These are phyloP conservation scores for Coriaria nepalensis DNA, from an alignment of 306 rosid genomes.

Conservation along the genomic window DNA sequence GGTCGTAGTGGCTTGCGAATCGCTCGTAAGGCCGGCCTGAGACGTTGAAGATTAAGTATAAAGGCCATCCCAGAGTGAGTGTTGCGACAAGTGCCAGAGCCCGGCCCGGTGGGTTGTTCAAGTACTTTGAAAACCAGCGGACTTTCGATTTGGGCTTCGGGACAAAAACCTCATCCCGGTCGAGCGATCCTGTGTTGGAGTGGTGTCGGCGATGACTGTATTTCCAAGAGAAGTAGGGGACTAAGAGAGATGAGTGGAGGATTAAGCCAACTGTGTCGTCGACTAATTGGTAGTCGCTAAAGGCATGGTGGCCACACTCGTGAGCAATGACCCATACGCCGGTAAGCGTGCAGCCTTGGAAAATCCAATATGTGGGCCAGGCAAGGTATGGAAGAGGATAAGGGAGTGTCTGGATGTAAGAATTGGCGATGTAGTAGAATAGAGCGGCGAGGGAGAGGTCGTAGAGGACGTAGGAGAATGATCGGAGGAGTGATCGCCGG, in stretches of 20 bases:
- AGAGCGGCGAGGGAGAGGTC: slow-evolving; percentile 31
- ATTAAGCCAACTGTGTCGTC: slow-evolving; percentile 48
- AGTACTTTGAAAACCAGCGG: slow-evolving; percentile 30
- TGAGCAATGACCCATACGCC: slow-evolving; percentile 83
- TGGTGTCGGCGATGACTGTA: slow-evolving; percentile 66
- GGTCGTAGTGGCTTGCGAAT: slow-evolving; percentile 51
- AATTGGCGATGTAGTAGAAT: slow-evolving; percentile 25
- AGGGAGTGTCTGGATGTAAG: slow-evolving; percentile 33
- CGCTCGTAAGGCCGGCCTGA: slow-evolving; percentile 42
- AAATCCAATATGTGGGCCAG: slow-evolving; percentile 55
- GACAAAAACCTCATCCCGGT: slow-evolving; percentile 60
- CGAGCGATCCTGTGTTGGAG: slow-evolving; percentile 62
- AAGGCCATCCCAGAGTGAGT: slow-evolving; percentile 60
- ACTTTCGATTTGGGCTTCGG: slow-evolving; percentile 39
- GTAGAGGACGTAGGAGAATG: slow-evolving; percentile 36
- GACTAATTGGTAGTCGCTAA: slow-evolving; percentile 45
- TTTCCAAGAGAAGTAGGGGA: slow-evolving; percentile 78
- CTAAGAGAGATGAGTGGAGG: slow-evolving; percentile 52
- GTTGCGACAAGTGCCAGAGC: slow-evolving; percentile 21
- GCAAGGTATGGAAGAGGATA: slow-evolving; percentile 27
- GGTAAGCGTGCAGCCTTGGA: slow-evolving; percentile 58
- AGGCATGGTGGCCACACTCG: slow-evolving; percentile 82
- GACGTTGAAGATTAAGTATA: slow-evolving; percentile 49
- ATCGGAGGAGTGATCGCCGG: slow-evolving; percentile 40
- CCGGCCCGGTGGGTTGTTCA: slow-evolving; percentile 49